Evolutionary conservation across 148 eudicot genomes (phyloP), one percentile per base, ranked within the genome.

Genomic region (Rhododendron kiyosumense): DNA sequence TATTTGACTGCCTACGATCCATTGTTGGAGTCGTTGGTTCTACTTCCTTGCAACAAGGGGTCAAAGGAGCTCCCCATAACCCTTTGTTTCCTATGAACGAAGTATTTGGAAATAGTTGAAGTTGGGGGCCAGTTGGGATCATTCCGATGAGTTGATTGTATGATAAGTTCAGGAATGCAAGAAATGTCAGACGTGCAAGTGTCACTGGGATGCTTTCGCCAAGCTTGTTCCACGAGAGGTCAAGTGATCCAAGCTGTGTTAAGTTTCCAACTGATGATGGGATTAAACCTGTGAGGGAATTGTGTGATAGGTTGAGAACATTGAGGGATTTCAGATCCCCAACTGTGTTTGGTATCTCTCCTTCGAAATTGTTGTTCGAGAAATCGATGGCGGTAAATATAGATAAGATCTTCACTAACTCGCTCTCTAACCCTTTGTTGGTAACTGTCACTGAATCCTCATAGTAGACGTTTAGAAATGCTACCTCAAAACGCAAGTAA

Each of bases 371-470:
- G 63, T 91, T 91, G 83, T 22, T 13, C 0, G 93, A 91, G 34
- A 91, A 74, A 86, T 90, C 92, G 57, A 91, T 86, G 65, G 92
- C 83, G 0, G 85, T 89, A 75, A 88, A 92, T 41, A 92, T 45
- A 17, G 89, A 86, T 80, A 90, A 69, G 41, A 92, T 92, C 84
- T 90, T 92, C 86, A 84, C 90, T 3, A 90, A 85, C 85, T 88
- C 84, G 81, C 86, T 20, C 48, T 87, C 83, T 4, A 65, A 45
- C 41, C 92, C 93, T 84, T 92, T 92, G 83, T 49, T 83, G 36
- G 82, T 86, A 22, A 92, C 92, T 20, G 87, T 83, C 41, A 90
- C 91, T 12, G 89, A 84, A 18, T 86, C 90, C n/a, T 71, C 71
- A 84, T 88, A 88, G 76, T 71, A 71, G 6, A 8, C 15, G 65